These are phyloP conservation scores for Candida ovalis DNA, from an alignment of 805 yeast species.

Conservation along the genomic window DNA sequence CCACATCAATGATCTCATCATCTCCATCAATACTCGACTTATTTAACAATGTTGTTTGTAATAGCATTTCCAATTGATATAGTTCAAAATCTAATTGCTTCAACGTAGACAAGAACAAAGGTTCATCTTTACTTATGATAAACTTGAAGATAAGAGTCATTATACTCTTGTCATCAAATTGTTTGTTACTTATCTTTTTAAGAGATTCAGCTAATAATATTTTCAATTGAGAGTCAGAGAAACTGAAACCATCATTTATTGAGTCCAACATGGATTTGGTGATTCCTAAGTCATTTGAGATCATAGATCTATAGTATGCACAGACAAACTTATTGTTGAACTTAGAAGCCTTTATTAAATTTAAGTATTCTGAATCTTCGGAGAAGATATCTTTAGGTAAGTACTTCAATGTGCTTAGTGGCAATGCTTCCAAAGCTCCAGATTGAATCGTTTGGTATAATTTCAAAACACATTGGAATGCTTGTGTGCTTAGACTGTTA, in stretches of 20 bases:
- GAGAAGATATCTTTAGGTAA: conserved; percentile 20
- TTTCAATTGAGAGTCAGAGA: conserved; percentile 20
- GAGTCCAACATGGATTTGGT: conserved; percentile 5
- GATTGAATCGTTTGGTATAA: conserved; percentile 44
- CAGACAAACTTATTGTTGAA: conserved; percentile 25
- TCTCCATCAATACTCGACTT: conserved; percentile 15
- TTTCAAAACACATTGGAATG: conserved; percentile 44
- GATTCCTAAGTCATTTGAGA: conserved; percentile 13
- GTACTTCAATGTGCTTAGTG: conserved; percentile 17
- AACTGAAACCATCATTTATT: conserved; percentile 9
- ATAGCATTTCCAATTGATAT: conserved; percentile 55
- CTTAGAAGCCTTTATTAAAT: conserved; percentile 14
- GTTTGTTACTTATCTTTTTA: conserved; percentile 9
- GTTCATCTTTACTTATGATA: conserved; percentile 35
- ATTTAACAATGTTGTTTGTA: conserved; percentile 57
- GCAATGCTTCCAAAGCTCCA: conserved; percentile 25
- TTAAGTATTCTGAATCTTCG: conserved; percentile 18
- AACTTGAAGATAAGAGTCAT: conserved; percentile 34
- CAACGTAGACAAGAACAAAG: conserved; percentile 37
- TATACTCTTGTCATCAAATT: conserved; percentile 17
- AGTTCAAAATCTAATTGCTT: conserved; percentile 33
- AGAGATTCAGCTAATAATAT: conserved; percentile 22
- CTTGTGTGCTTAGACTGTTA: conserved; percentile 29
- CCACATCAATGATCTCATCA: conserved; percentile 29
- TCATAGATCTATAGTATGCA: conserved; percentile 26